phyloP scores from a whole-genome alignment of 2,329 filamentous ascomycete species.

The Fusarium globosum region DNA sequence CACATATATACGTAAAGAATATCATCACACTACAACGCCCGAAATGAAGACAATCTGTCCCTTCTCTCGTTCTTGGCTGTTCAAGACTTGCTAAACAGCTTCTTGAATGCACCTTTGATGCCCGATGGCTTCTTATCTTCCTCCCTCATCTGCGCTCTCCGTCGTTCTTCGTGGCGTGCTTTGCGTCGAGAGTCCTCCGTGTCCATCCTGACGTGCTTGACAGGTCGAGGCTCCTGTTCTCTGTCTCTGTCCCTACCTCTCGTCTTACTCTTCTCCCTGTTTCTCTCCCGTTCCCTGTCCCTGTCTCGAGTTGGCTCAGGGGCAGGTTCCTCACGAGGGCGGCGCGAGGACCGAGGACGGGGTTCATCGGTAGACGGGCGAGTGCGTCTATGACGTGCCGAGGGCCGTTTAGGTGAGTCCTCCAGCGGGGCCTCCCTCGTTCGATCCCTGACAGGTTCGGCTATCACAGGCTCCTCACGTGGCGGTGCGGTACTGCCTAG shows the following conservation, averaged over 20 bases:
- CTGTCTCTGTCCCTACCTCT: conserved; percentile 11
- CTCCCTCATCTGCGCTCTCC: conserved; percentile 48
- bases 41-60: conserved; percentile 27
- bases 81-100: conserved; percentile 44
- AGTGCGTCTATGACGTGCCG: conserved; percentile 32
- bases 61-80: conserved; percentile 9
- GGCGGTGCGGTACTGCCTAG: conserved; percentile 43
- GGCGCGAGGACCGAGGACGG: conserved; percentile 37
- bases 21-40: conserved; percentile 38
- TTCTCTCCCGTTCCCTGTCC: conserved; percentile 14
- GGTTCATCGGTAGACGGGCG: conserved; percentile 37
- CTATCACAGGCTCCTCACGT: conserved; percentile 36
- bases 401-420: conserved; percentile 48
- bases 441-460: conserved; percentile 37
- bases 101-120: conserved; percentile 48
- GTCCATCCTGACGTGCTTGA: conserved; percentile 45
- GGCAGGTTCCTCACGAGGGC: conserved; percentile 31
- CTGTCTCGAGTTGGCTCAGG: conserved; percentile 32
- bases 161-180: conserved; percentile 49
- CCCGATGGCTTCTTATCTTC: conserved; percentile 47
- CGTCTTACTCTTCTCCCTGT: conserved; percentile 22
- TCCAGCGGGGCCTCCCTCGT: conserved; percentile 40
- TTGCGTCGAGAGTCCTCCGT: conserved; percentile 50
- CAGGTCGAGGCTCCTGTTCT: conserved; percentile 21
- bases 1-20: conserved; percentile 39